phyloP scores from a whole-genome alignment of 805 yeast genomes.

The Hermanozyma aechmeae region DNA sequence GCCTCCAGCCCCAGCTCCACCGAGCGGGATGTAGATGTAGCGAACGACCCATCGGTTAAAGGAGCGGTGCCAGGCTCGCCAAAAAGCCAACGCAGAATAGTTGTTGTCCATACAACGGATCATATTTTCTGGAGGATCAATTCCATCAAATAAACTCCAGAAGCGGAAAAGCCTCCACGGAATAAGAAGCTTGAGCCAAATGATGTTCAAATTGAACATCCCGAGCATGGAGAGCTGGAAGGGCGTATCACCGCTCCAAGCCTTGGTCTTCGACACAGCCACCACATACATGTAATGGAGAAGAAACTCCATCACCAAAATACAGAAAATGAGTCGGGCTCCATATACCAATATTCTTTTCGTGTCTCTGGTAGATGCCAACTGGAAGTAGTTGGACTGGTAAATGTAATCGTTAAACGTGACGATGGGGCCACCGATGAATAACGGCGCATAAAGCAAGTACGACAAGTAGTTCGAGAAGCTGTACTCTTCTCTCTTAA shows the following conservation, averaged over 20 bases:
- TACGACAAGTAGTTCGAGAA: slow-evolving; percentile 66
- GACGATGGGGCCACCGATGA: slow-evolving; percentile 90
- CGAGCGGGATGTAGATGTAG: slow-evolving; percentile 85
- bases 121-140: slow-evolving; percentile 98
- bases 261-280: slow-evolving; percentile 81
- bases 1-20: slow-evolving; percentile 48
- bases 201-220: slow-evolving; percentile 75
- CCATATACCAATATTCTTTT: slow-evolving; percentile 54
- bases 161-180: slow-evolving; percentile 95
- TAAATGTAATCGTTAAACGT: slow-evolving; percentile 86
- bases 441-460: slow-evolving; percentile 75
- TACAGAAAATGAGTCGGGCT: slow-evolving; percentile 58
- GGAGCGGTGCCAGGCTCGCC: slow-evolving; percentile 99
- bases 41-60: slow-evolving; percentile 84
- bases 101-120: slow-evolving; percentile 92
- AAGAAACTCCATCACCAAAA: slow-evolving; percentile 81
- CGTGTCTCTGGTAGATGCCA: slow-evolving; percentile 46
- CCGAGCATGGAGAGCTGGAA: slow-evolving; percentile 95
- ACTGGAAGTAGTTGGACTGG: slow-evolving; percentile 48
- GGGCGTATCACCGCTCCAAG: slow-evolving; percentile 86
- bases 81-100: slow-evolving; percentile 86
- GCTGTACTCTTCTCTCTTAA: slow-evolving; percentile 52
- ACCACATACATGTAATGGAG: slow-evolving; percentile 87
- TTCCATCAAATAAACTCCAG: slow-evolving; percentile 88
- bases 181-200: slow-evolving; percentile 85